Evolutionary conservation across 225 moss, liverwort and hornwort species (phyloP), one percentile per base, ranked within the genome.

Genomic region (Lunularia cruciata): DNA sequence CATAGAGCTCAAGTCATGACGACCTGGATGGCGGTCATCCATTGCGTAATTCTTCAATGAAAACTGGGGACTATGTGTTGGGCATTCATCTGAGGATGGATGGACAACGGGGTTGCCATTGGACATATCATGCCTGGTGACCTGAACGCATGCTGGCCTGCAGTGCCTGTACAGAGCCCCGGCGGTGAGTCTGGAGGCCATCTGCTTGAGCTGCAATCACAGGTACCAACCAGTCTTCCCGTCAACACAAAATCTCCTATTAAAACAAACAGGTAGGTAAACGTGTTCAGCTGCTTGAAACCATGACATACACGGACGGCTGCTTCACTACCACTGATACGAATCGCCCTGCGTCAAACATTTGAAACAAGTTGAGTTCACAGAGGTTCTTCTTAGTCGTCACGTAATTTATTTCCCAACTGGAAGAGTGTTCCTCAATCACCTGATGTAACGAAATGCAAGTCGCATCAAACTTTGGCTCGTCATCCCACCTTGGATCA

Each of bases 161-260:
- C 77, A 82, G 51, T 55, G 66, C 37, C 48, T 71, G 55, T 78
- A 74, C 8, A 82, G 47, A 6, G 77, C 74, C 25, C 74, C 67
- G 19, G 78, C 73, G 2, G 74, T 39, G 25, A 82, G 55, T 64
- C 77, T 72, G 39, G 71, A 67, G 74, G 78, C 82, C 74, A 82
- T 78, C 72, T 75, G 74, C 75, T 78, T 82, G 57, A 82, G 74
- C 82, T 82, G 77, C 46, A 63, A 25, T 31, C 14, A 65, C 28
- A 32, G 45, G 10, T 36, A 57, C 57, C n/a, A n/a, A n/a, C n/a
- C n/a, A n/a, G n/a, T n/a, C n/a, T n/a, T n/a, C n/a, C n/a, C n/a
- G n/a, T n/a, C n/a, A n/a, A n/a, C n/a, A n/a, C n/a, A n/a, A n/a
- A n/a, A n/a, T n/a, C n/a, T n/a, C n/a, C n/a, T n/a, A n/a, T n/a